A percentile compares a stretch with the other conserved stretches of the same genome.
phyloP scores from a whole-genome alignment of 805 yeast genomes.

The Myxozyma sirexii region DNA sequence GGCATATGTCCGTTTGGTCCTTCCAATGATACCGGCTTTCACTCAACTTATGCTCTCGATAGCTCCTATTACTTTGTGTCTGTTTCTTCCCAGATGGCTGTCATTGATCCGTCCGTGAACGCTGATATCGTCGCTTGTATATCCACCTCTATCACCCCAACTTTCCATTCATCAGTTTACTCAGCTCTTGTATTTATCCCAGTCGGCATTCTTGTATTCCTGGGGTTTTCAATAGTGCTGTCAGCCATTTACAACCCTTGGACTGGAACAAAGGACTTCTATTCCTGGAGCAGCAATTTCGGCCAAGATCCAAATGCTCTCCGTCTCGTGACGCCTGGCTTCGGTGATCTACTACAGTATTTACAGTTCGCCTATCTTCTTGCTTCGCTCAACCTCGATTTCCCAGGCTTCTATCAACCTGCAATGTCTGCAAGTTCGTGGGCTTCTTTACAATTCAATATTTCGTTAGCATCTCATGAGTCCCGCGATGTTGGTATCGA shows the following conservation, averaged over 20 bases:
- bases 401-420: constrained; percentile 67
- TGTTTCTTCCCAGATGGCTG: constrained; percentile 35
- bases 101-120: constrained; percentile 37
- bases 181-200: constrained; percentile 48
- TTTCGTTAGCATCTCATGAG: constrained; percentile 23
- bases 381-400: constrained; percentile 54
- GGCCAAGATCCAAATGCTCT: constrained; percentile 59
- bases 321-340: constrained; percentile 57
- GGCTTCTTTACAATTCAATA: constrained; percentile 53
- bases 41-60: constrained; percentile 1
- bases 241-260: constrained; percentile 54
- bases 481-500: constrained; percentile 12
- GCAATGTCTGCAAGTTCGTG: constrained; percentile 55
- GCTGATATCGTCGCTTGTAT: constrained; percentile 52
- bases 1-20: constrained; percentile 39
- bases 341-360: constrained; percentile 53
- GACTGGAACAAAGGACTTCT: constrained; percentile 59
- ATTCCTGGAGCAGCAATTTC: constrained; percentile 56
- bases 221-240: constrained; percentile 44
- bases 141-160: constrained; percentile 54
- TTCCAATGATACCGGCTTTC: constrained; percentile 21
- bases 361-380: constrained; percentile 62
- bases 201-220: constrained; percentile 41
- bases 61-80: constrained; percentile 32
- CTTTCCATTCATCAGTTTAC: constrained; percentile 45